Evolutionary conservation across 148 eudicot genomes (phyloP).

Genomic region (Vaccinium macrocarpon): DNA sequence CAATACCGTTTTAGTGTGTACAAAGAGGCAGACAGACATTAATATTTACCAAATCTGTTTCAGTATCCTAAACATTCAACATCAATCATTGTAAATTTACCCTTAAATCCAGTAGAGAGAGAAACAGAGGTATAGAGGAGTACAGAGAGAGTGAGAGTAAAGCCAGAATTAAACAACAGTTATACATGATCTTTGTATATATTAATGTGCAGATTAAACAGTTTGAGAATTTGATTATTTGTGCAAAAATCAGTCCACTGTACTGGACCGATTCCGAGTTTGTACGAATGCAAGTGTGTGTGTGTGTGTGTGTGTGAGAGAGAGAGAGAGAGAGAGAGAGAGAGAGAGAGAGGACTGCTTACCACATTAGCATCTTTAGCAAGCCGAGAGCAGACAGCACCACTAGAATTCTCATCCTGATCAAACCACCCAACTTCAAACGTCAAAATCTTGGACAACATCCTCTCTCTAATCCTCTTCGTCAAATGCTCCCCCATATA

Average conservation of each 20-base stretch:
- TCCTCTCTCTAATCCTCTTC: conserved; percentile 3
- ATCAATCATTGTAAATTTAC: no score
- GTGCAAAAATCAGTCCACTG: neutral
- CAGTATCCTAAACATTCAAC: no score
- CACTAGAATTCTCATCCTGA: neutral
- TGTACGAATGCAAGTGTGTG: no score
- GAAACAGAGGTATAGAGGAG: no score
- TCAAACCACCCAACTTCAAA: conserved; percentile 5
- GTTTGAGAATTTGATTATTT: neutral
- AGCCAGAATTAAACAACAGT: no score
- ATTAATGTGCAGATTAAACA: no score
- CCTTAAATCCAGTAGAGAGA: no score
- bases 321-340: conserved; percentile 1
- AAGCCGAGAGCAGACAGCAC: neutral
- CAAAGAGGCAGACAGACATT: no score
- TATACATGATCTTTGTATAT: no score
- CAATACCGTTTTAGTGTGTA: no score
- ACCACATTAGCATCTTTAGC: neutral
- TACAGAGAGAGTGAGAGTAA: no score
- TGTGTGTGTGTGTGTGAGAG: neutral
- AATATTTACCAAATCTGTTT: no score
- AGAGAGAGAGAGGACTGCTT: neutral
- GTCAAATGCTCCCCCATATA: neutral
- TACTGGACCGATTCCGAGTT: neutral
- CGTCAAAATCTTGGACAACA: neutral